A percentile compares a stretch with the other conserved stretches of the same genome.
Conservation (phyloP, 2,329 filamentous ascomycete species). For the Colletotrichum endophyticum region DNA sequence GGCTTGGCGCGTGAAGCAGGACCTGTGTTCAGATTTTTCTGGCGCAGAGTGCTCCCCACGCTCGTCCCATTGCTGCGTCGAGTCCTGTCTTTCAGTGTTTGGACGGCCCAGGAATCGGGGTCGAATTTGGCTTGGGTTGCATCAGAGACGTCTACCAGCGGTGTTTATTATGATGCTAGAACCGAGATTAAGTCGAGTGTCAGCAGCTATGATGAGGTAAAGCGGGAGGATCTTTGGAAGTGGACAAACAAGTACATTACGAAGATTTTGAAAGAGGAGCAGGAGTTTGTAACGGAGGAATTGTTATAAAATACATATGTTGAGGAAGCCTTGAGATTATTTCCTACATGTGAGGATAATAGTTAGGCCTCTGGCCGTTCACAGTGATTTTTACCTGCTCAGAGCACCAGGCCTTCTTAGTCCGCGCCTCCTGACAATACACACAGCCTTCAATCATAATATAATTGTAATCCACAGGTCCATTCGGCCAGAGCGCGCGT, state of each 20-base stretch:
- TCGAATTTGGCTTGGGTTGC: conserved; percentile 37
- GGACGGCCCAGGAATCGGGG: conserved; percentile 43
- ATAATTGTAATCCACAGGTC: too few species aligned
- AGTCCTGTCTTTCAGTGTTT: conserved; percentile 37
- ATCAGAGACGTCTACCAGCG: conserved; percentile 30
- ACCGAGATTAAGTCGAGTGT: conserved; percentile 43
- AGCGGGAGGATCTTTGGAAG: conserved; percentile 54
- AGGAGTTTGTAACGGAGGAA: too few species aligned
- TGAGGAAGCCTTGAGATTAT: too few species aligned
- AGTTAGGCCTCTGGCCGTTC: too few species aligned
- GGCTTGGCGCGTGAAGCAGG: conserved; percentile 40
- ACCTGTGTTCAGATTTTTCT: conserved; percentile 34
- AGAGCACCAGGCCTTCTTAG: accelerated
- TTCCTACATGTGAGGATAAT: too few species aligned
- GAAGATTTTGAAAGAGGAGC: too few species aligned
- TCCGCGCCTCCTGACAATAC: too few species aligned
- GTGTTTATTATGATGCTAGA: conserved; percentile 47
- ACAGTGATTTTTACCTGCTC: too few species aligned
- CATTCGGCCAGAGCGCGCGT: too few species aligned
- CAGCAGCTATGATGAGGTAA: conserved; percentile 45
- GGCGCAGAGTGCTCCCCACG: conserved; percentile 36
- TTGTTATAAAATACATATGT: too few species aligned
- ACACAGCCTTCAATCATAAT: too few species aligned
- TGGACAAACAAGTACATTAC: conserved; percentile 44
- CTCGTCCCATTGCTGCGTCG: conserved; percentile 40